A percentile compares a stretch with the other conserved stretches of the same genome.
These are phyloP conservation scores for Oemleria cerasiformis DNA, from an alignment of 306 rosid species.

Conservation along the genomic window DNA sequence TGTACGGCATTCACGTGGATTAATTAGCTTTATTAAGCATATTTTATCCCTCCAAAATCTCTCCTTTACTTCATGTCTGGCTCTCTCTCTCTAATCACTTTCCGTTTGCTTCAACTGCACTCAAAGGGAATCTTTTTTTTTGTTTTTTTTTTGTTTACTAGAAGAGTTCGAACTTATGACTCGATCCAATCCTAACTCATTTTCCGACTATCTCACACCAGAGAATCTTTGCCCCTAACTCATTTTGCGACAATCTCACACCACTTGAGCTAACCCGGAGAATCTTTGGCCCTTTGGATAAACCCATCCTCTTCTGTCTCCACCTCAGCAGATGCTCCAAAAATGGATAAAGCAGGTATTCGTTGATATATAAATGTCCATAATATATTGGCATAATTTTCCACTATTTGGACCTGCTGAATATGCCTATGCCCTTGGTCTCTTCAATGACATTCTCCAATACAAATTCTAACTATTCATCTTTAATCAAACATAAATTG, in stretches of 20 bases:
- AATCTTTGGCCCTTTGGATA: not conserved
- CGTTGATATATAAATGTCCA: not conserved
- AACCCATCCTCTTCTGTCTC: not conserved
- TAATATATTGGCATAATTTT: not conserved
- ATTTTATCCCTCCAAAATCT: not conserved
- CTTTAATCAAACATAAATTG: not conserved
- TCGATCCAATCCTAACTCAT: too few relatives aligned
- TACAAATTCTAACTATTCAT: not conserved
- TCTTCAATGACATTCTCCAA: conserved; percentile 1
- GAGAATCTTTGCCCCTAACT: too few relatives aligned
- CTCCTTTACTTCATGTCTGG: not conserved
- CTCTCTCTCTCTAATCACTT: not conserved
- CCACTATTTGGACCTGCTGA: not conserved
- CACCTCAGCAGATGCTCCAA: conserved; percentile 6
- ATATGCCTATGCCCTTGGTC: not conserved
- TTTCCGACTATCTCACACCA: too few relatives aligned
- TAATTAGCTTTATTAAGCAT: not conserved
- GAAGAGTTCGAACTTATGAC: too few relatives aligned
- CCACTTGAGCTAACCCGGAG: too few relatives aligned
- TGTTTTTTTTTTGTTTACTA: not conserved
- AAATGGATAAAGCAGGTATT: not conserved
- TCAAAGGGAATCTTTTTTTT: not conserved
- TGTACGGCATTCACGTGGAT: conserved; percentile 11
- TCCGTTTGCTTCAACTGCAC: not conserved
- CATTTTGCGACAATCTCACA: too few relatives aligned